Conservation (phyloP, 1,139 yeast species). For the Blastobotrys petasosporus region DNA sequence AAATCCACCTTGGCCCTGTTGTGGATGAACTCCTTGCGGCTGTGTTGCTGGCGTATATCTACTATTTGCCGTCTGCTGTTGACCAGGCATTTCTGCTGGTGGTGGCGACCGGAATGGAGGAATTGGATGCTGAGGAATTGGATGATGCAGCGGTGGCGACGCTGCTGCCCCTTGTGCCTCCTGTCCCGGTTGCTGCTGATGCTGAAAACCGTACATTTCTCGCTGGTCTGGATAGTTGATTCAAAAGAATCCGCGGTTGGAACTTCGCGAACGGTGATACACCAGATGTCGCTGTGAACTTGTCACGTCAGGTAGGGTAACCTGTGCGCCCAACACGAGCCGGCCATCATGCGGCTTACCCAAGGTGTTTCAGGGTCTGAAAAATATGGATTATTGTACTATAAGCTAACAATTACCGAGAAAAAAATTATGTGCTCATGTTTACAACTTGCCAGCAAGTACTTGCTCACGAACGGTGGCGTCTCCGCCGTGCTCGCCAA, state of each 20-base stretch:
- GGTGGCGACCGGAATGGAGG: constrained; percentile 37
- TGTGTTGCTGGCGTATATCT: constrained; percentile 8
- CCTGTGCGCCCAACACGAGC: too few relatives aligned
- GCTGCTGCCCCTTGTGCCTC: constrained; percentile 25
- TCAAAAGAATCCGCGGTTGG: background rate
- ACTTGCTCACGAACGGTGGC: constrained; percentile 51
- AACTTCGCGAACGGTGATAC: background rate
- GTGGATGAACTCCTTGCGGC: constrained; percentile 1
- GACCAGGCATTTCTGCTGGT: constrained; percentile 23
- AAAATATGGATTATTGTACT: too few relatives aligned
- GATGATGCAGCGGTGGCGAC: constrained; percentile 43
- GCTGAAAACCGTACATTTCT: constrained; percentile 3
- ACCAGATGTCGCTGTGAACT: too few relatives aligned
- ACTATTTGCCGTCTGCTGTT: constrained; percentile 11
- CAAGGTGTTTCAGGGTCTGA: too few relatives aligned
- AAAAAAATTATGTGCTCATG: too few relatives aligned
- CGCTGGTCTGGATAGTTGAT: too few relatives aligned
- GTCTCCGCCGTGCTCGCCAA: constrained; percentile 51
- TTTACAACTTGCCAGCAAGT: too few relatives aligned
- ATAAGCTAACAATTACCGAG: too few relatives aligned
- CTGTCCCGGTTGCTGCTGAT: constrained; percentile 3
- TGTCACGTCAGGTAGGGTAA: too few relatives aligned
- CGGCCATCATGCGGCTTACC: too few relatives aligned
- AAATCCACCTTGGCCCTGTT: constrained; percentile 12
- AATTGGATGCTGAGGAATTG: constrained; percentile 43